Conservation (phyloP, 1,284 basidiomycete species). For the Sporisorium iseilematis-ciliati region DNA sequence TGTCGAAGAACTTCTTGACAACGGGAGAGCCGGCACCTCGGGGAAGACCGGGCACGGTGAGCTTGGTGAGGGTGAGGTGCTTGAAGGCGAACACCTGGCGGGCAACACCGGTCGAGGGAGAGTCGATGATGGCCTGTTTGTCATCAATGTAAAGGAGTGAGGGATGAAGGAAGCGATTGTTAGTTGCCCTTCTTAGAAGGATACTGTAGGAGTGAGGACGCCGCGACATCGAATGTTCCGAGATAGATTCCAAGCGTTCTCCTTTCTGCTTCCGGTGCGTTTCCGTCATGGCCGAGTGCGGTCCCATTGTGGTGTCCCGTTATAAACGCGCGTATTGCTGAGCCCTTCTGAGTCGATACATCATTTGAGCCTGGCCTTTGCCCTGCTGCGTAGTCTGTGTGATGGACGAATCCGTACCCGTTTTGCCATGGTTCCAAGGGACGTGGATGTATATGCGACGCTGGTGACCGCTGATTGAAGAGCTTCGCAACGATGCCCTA, state of each 20-base stretch:
- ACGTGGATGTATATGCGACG: too few relatives aligned
- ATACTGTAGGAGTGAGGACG: too few relatives aligned
- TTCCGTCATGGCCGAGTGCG: too few relatives aligned
- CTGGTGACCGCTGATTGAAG: too few relatives aligned
- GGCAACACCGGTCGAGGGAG: conserved; percentile 88
- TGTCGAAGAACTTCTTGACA: conserved; percentile 89
- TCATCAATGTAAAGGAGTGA: not conserved
- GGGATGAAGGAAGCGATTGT: not conserved
- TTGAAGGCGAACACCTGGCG: conserved; percentile 93
- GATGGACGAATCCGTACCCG: too few relatives aligned
- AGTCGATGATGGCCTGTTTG: conserved; percentile 90
- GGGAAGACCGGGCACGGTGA: conserved; percentile 86
- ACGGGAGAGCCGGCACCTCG: conserved; percentile 85
- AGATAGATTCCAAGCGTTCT: too few relatives aligned
- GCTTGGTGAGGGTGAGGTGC: conserved; percentile 89
- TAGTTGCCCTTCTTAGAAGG: not conserved
- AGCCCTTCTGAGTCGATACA: not conserved
- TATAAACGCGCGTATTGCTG: too few relatives aligned
- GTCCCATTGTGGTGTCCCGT: too few relatives aligned
- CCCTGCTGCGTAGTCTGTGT: too few relatives aligned
- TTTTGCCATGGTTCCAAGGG: too few relatives aligned
- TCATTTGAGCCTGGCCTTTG: not conserved
- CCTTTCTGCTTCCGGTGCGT: not conserved
- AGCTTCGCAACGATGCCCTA: too few relatives aligned
- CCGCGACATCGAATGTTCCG: not conserved